Evolutionary conservation across 768 basidiomycete species (phyloP).

Genomic region (Boletus sp.): DNA sequence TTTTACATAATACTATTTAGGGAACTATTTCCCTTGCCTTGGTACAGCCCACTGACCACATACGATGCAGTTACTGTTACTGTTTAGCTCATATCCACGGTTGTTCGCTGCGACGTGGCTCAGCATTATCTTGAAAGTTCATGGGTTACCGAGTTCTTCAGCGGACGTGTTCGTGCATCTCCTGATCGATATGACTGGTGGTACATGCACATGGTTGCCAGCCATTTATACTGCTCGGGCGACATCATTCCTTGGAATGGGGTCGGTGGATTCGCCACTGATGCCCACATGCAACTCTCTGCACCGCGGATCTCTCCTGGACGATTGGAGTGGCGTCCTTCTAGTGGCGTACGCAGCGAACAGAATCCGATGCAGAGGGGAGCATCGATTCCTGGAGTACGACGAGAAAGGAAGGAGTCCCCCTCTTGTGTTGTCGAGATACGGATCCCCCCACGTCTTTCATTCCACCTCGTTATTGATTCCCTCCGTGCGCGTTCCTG

Average conservation of each 20-base stretch:
- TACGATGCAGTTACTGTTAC: neutral
- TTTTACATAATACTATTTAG: neutral
- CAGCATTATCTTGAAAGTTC: neutral
- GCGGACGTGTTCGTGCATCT: conserved; percentile 1
- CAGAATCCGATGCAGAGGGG: neutral
- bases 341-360: neutral
- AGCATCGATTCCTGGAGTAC: neutral
- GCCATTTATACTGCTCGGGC: neutral
- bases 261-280: conserved; percentile 10
- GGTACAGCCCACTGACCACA: neutral
- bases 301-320: conserved; percentile 6
- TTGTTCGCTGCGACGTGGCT: neutral
- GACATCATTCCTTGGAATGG: conserved; percentile 3
- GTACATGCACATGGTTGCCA: neutral
- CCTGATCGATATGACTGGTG: conserved; percentile 5
- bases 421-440: neutral
- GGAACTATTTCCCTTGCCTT: neutral
- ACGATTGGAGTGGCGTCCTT: neutral
- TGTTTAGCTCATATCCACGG: neutral
- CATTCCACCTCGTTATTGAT: neutral
- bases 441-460: neutral
- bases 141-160: neutral
- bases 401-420: conserved; percentile 8
- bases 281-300: neutral
- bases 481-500: neutral